A percentile compares a stretch with the other conserved stretches of the same genome.
Evolutionary conservation across 352 stramenopile species (phyloP).

Genomic region (Globisporangium solare): DNA sequence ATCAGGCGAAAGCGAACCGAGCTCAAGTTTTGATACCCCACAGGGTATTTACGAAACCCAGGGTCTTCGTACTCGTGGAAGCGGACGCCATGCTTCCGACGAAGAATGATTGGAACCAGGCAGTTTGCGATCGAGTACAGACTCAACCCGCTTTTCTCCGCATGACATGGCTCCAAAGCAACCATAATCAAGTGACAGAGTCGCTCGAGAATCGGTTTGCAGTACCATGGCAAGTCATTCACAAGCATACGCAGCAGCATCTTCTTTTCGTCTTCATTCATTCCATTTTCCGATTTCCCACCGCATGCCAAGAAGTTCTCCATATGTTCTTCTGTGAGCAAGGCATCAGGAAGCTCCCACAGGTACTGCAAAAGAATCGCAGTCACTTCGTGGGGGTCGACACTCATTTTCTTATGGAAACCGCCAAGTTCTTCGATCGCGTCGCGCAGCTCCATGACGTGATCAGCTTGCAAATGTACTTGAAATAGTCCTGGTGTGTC

Average conservation of each 20-base stretch:
- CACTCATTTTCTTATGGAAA: conserved; percentile 79
- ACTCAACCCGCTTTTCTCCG: conserved; percentile 63
- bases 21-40: conserved; percentile 51
- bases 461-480: conserved; percentile 67
- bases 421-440: conserved; percentile 78
- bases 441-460: conserved; percentile 76
- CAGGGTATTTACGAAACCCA: conserved; percentile 60
- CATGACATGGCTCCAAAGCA: conserved; percentile 50
- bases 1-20: conserved; percentile 53
- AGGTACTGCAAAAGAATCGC: conserved; percentile 79
- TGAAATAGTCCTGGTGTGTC: conserved; percentile 78
- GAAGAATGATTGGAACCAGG: conserved; percentile 62
- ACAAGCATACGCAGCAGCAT: conserved; percentile 63
- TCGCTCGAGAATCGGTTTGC: conserved; percentile 69
- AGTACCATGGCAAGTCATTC: conserved; percentile 79
- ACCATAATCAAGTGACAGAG: conserved; percentile 63
- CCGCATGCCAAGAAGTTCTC: conserved; percentile 68
- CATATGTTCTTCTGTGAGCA: conserved; percentile 68
- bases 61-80: conserved; percentile 76
- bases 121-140: conserved; percentile 61
- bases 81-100: conserved; percentile 38
- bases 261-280: conserved; percentile 50
- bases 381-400: conserved; percentile 75
- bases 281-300: conserved; percentile 21
- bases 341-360: conserved; percentile 73